These are phyloP conservation scores for Themeda triandra DNA, from an alignment of 176 grass and related monocot genomes.

Conservation along the genomic window DNA sequence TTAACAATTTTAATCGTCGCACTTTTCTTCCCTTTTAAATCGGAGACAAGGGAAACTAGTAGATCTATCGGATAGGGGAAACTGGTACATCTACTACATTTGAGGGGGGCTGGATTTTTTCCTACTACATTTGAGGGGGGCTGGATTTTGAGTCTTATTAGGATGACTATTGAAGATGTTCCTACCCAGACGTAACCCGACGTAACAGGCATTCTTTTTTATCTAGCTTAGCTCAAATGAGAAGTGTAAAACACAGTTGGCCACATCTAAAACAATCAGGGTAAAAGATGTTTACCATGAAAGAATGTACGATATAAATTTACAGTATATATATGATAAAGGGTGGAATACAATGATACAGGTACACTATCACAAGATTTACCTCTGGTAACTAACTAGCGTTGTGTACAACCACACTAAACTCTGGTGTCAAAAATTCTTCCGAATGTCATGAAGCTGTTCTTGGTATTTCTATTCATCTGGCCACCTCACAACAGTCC, in stretches of 20 bases:
- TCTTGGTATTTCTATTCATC: background rate
- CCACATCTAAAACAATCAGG: background rate
- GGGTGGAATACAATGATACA: background rate
- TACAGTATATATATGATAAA: background rate
- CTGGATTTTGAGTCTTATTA: no score
- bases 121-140: no score
- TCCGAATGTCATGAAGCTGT: background rate
- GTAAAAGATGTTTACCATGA: background rate
- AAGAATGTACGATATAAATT: background rate
- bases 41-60: no score
- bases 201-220: background rate
- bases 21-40: no score
- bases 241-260: no score
- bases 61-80: no score
- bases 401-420: background rate
- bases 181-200: no score
- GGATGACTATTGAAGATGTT: no score
- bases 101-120: no score
- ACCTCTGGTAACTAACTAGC: background rate
- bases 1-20: no score
- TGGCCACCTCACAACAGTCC: background rate
- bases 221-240: background rate
- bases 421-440: conserved; percentile 6
- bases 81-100: no score
- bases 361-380: background rate